phyloP scores from a whole-genome alignment of 371 early-diverging fungal species.

The Cokeromyces recurvatus region DNA sequence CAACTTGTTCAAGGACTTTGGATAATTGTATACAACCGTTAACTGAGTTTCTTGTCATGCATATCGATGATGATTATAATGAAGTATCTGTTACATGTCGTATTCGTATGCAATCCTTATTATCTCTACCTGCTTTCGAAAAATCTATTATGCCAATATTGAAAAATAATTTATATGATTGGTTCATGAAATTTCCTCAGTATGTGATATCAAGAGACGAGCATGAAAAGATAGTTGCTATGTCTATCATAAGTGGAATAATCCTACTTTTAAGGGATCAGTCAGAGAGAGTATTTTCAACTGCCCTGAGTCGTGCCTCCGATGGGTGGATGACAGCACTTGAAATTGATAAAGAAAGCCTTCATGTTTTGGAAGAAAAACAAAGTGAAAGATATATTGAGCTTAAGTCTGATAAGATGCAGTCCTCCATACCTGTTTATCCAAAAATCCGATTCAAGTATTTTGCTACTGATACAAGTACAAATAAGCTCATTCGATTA shows the following conservation, averaged over 20 bases:
- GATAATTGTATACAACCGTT: conserved; percentile 34
- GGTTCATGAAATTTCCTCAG: conserved; percentile 39
- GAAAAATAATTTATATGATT: conserved; percentile 38
- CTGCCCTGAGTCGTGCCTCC: conserved; percentile 22
- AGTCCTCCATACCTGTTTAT: conserved; percentile 20
- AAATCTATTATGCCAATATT: conserved; percentile 28
- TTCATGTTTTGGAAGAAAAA: conserved; percentile 40
- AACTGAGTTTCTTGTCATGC: conserved; percentile 41
- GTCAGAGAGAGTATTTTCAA: conserved; percentile 31
- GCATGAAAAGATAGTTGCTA: conserved; percentile 31
- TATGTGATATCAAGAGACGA: conserved; percentile 43
- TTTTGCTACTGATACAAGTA: conserved; percentile 31
- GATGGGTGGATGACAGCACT: conserved; percentile 43
- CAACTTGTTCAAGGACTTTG: conserved; percentile 32
- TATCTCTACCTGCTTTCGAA: conserved; percentile 5
- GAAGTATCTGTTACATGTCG: conserved; percentile 29
- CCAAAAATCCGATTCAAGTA: conserved; percentile 45
- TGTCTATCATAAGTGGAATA: conserved; percentile 41
- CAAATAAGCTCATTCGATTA: conserved; percentile 23
- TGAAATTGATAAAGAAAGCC: conserved; percentile 36
- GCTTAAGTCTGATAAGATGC: neutral
- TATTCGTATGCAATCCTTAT: conserved; percentile 19
- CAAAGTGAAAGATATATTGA: conserved; percentile 15
- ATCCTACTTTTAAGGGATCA: conserved; percentile 33
- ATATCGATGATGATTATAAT: conserved; percentile 41